These are phyloP conservation scores for Ogataea saltuana DNA, from an alignment of 805 yeast species.

Conservation along the genomic window DNA sequence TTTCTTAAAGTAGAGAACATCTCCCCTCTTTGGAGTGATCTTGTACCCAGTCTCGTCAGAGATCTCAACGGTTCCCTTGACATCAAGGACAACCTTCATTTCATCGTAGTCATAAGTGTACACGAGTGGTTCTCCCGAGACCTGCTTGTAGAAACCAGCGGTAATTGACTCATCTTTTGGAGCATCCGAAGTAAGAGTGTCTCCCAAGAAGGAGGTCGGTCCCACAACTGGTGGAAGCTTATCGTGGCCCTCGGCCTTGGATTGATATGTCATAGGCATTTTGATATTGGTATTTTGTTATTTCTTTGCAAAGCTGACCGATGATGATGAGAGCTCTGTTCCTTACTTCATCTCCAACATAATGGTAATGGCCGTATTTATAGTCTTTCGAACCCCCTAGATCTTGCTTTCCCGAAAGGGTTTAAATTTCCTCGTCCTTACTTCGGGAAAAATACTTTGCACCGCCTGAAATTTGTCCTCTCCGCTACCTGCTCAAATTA, in stretches of 20 bases:
- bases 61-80: conserved; percentile 59
- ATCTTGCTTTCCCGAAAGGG: conserved; percentile 2
- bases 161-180: conserved; percentile 57
- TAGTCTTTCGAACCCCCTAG: no score
- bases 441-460: neutral
- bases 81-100: conserved; percentile 66
- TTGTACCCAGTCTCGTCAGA: conserved; percentile 62
- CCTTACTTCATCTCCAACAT: no score
- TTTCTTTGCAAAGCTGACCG: no score
- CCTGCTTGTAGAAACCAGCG: conserved; percentile 70
- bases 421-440: neutral
- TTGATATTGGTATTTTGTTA: no score
- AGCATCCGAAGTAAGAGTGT: conserved; percentile 55
- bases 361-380: no score
- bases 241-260: conserved; percentile 53
- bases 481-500: no score
- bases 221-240: conserved; percentile 59
- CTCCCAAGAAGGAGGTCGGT: conserved; percentile 67
- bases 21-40: conserved; percentile 61
- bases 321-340: no score
- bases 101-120: conserved; percentile 65
- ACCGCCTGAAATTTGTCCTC: no score
- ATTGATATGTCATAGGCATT: conserved; percentile 57
- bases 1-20: conserved; percentile 61
- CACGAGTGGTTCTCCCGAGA: conserved; percentile 62